These are phyloP conservation scores for Athelia psychrophila DNA, from an alignment of 1,284 basidiomycete genomes.

Conservation along the genomic window DNA sequence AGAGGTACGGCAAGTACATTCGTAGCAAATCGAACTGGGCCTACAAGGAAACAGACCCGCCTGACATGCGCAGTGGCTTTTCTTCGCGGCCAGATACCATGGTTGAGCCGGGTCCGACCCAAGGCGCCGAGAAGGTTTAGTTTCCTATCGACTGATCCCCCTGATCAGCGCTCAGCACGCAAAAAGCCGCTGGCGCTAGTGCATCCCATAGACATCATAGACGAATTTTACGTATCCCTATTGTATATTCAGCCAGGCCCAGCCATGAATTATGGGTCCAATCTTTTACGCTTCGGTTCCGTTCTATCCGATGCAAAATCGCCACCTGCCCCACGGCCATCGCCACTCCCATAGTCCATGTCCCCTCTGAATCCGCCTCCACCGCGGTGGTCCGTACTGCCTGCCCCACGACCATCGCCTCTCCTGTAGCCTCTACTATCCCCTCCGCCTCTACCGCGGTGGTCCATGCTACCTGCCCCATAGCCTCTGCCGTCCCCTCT, in stretches of 20 bases:
- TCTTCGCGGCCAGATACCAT: not conserved
- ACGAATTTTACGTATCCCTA: too few relatives aligned
- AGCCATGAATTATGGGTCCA: not conserved
- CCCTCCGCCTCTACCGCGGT: not conserved
- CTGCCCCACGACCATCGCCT: too few relatives aligned
- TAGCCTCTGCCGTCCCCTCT: too few relatives aligned
- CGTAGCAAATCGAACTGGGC: conserved; percentile 54
- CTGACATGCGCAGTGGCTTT: not conserved
- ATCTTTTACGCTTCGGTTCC: not conserved
- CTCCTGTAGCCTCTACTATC: not conserved
- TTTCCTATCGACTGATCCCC: not conserved
- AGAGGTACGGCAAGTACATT: conserved; percentile 60
- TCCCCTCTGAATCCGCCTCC: too few relatives aligned
- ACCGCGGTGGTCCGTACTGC: too few relatives aligned
- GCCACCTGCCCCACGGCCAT: too few relatives aligned
- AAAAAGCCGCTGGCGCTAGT: not conserved
- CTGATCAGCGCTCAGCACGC: not conserved
- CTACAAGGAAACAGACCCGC: conserved; percentile 30
- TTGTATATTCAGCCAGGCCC: too few relatives aligned
- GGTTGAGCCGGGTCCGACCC: not conserved
- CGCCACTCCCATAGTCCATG: too few relatives aligned
- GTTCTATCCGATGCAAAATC: too few relatives aligned
- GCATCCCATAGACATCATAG: not conserved
- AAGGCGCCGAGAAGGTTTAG: not conserved
- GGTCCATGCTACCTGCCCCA: too few relatives aligned